phyloP scores from a whole-genome alignment of 2,329 filamentous ascomycete species.

The Sporothrix brunneoviolacea region DNA sequence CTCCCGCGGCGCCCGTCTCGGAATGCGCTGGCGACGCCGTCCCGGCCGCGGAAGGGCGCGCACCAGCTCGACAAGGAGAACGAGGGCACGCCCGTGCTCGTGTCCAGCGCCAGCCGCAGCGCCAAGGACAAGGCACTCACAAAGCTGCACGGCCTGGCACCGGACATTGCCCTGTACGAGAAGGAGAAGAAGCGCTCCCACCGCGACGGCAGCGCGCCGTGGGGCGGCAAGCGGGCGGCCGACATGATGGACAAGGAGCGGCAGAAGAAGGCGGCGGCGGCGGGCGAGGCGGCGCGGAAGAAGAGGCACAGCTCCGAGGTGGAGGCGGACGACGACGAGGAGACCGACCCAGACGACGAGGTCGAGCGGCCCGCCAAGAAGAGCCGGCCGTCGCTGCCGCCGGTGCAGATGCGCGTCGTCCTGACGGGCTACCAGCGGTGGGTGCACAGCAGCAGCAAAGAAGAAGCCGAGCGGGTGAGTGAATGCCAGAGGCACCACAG shows the following conservation, averaged over 20 bases:
- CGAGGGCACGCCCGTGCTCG: conserved; percentile 59
- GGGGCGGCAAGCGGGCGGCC: conserved; percentile 58
- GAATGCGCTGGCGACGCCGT: conserved; percentile 30
- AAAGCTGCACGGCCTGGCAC: conserved; percentile 67
- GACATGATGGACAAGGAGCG: conserved; percentile 49
- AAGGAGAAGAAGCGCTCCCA: conserved; percentile 77
- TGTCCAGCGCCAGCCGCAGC: conserved; percentile 68
- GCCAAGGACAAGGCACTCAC: conserved; percentile 82
- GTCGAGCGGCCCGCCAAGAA: conserved; percentile 52
- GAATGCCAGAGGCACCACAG: conserved; percentile 41
- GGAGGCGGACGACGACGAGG: conserved; percentile 25
- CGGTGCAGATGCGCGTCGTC: conserved; percentile 67
- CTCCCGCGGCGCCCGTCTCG: conserved; percentile 18
- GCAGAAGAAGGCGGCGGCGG: conserved; percentile 53
- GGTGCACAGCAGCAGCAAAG: conserved; percentile 64
- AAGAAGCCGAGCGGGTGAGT: conserved; percentile 63
- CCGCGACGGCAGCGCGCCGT: conserved; percentile 43
- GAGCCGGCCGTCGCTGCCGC: conserved; percentile 54
- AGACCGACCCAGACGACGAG: conserved; percentile 39
- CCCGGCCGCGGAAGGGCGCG: conserved; percentile 22
- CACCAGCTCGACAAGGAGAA: conserved; percentile 66
- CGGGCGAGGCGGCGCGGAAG: conserved; percentile 48
- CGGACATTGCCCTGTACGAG: conserved; percentile 84
- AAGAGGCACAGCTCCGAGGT: conserved; percentile 19
- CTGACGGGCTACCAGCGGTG: conserved; percentile 81